Base-by-base conservation (phyloP, 2,329 filamentous ascomycete genomes). In the Plectosphaerella plurivora region DNA sequence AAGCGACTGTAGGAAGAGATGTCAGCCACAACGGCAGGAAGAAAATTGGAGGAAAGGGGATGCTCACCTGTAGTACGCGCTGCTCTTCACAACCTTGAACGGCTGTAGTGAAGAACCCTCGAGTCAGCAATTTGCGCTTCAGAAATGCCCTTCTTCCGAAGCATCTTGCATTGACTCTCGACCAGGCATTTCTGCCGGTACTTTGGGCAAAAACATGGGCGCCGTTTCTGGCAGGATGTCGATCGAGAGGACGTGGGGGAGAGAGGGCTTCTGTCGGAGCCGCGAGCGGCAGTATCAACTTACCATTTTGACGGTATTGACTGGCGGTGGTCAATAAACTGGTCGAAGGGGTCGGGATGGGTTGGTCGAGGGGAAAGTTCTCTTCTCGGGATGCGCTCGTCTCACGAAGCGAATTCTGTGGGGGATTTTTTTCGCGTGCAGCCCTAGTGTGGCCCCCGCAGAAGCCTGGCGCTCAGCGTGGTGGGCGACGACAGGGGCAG, bases 41-140 rank as follows among this genome's bases (percentile, higher is more conserved):
- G 6, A 5, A 56, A 15, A 15, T 15, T 44, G 36, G 33, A 47
- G 37, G 51, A 16, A 41, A 47, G 36, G 52, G 55, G 53, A 51
- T 55, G 77, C 87, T 87, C 70, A 96, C 91, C 91, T 96, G 86
- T 89, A 97, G 91, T 97, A 99, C 74, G 94, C 89, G 78, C 88
- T 91, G 84, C 88, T 96, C 89, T 97, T 97, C 75, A 94, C 84
- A 75, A 87, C 77, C 86, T 97, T 97, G 84, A 91, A 93, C 77
- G 83, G 73, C 91, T 96, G 73, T 65, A 33, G 60, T 64, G 62
- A 72, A 57, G 54, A 73, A 76, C 76, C 79, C 81, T 76, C 86
- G 89, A 96, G 91, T 97, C 92, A 97, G 93, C 93, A 97, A 96
- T 96, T 96, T 86, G 85, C 92, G 91, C 92, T 97, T 97, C 92